A percentile compares a stretch with the other conserved stretches of the same genome.
phyloP scores from a whole-genome alignment of 768 basidiomycete genomes.

The Boletus fagicola region DNA sequence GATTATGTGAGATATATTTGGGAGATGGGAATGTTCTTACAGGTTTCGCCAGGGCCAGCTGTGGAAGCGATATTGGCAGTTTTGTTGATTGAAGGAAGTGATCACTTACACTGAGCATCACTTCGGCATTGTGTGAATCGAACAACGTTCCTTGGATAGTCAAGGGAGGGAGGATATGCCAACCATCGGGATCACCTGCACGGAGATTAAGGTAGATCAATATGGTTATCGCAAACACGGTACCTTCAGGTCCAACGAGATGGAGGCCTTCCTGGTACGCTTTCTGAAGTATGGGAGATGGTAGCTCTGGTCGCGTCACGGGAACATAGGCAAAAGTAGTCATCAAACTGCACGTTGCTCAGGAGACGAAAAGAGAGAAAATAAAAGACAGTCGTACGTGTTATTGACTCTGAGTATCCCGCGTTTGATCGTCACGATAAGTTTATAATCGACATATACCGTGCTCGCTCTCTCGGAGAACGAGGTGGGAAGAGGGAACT shows the following conservation, averaged over 20 bases:
- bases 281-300: constrained; percentile 38
- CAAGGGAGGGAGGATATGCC: constrained; percentile 35
- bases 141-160: constrained; percentile 37
- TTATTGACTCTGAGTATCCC: constrained; percentile 49
- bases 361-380: neutral
- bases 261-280: constrained; percentile 34
- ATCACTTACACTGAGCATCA: constrained; percentile 35
- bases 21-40: constrained; percentile 25
- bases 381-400: constrained; percentile 33
- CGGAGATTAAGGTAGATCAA: neutral
- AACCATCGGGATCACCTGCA: constrained; percentile 39
- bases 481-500: constrained; percentile 47
- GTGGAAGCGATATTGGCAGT: neutral
- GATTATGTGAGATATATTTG: neutral
- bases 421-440: constrained; percentile 49
- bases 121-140: constrained; percentile 28
- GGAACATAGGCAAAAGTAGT: constrained; percentile 36
- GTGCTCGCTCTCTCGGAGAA: constrained; percentile 56
- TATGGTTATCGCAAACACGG: neutral
- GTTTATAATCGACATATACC: constrained; percentile 55
- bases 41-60: constrained; percentile 53
- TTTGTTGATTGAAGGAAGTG: neutral
- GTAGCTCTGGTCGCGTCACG: constrained; percentile 32
- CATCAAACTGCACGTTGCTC: constrained; percentile 26
- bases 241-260: constrained; percentile 37